Conservation (phyloP, 805 yeast genomes). For the Schizosaccharomyces octosporus region DNA sequence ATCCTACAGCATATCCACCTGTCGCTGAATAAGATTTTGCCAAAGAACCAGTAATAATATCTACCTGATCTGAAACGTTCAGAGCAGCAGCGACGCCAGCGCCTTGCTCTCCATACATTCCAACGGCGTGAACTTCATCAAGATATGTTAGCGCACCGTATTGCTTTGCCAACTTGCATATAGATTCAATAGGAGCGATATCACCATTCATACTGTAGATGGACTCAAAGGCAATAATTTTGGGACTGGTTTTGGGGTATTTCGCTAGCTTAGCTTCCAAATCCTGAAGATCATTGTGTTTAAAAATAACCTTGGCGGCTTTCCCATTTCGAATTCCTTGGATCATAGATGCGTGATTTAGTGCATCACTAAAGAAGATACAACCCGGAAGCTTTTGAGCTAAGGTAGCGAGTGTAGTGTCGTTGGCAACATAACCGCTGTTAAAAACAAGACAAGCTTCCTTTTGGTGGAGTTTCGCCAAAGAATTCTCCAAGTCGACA, state of each 20-base stretch:
- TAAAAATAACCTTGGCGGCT: conserved; percentile 67
- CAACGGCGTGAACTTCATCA: conserved; percentile 98
- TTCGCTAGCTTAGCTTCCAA: conserved; percentile 52
- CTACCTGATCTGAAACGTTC: conserved; percentile 45
- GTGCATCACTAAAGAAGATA: conserved; percentile 76
- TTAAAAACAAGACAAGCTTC: conserved; percentile 88
- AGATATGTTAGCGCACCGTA: conserved; percentile 91
- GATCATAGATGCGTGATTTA: conserved; percentile 95
- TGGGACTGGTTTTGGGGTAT: conserved; percentile 73
- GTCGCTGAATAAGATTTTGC: conserved; percentile 94
- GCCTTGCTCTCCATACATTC: conserved; percentile 97
- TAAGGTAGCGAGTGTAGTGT: conserved; percentile 69
- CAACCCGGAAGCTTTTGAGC: conserved; percentile 77
- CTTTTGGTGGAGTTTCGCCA: conserved; percentile 78
- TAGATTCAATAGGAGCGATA: conserved; percentile 72
- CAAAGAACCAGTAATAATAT: conserved; percentile 88
- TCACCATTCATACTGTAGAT: conserved; percentile 98
- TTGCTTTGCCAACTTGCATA: conserved; percentile 88
- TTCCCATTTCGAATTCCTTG: conserved; percentile 81
- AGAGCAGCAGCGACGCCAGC: conserved; percentile 95
- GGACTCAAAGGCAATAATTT: conserved; percentile 86
- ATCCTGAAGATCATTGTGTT: conserved; percentile 69
- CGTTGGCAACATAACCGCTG: conserved; percentile 91
- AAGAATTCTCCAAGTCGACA: conserved; percentile 58
- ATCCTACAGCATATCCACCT: conserved; percentile 93